Evolutionary conservation across 495 filamentous ascomycete species (phyloP), one percentile per base, ranked within the genome.

Genomic region (Daldinia loculata): DNA sequence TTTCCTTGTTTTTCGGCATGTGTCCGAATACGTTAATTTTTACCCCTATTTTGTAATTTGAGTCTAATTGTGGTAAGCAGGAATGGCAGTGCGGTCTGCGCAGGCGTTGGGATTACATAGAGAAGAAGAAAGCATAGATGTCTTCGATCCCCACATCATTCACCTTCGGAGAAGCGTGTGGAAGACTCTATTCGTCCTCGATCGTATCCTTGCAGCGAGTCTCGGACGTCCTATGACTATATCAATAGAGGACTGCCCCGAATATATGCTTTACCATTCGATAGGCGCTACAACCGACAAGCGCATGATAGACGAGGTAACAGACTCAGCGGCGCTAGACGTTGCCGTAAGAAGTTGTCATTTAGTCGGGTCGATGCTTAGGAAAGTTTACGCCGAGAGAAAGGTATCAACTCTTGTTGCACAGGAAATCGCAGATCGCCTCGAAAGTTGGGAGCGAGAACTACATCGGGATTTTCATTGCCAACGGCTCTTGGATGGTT

Each of bases 361-460:
- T 43, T 83, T 90, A 38, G 89, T 93, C 56, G 90, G 91, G 36
- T 80, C 82, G 5, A 90, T 91, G 24, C 82, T 93, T 17, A 88
- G 84, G 26, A 88, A 86, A 48, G 87, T 93, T 22, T 93, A 92
- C 70, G 88, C 90, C 64, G 85, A 87, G 52, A 84, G 89, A 63
- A 92, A 89, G 65, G 87, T 92, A 45, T 92, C 89, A 7, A 89
- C 89, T 32, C 79, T 83, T 22, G 81, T 89, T 22, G 89, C 89
- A 1, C 88, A 91, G 67, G 83, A 87, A 26, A 91, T 92, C 36
- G 87, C 89, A 43, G 85, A 91, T 67, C 83, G 77, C 60, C 81
- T 83, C 62, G 84, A 83, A 56, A 63, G 72, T 12, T 88, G 86
- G 85, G 82, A 83, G 19, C 78, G 78, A 64, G 79, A 78, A 36